Conservation (phyloP, 2,329 filamentous ascomycete genomes). For the Arthrobotrys iridis region DNA sequence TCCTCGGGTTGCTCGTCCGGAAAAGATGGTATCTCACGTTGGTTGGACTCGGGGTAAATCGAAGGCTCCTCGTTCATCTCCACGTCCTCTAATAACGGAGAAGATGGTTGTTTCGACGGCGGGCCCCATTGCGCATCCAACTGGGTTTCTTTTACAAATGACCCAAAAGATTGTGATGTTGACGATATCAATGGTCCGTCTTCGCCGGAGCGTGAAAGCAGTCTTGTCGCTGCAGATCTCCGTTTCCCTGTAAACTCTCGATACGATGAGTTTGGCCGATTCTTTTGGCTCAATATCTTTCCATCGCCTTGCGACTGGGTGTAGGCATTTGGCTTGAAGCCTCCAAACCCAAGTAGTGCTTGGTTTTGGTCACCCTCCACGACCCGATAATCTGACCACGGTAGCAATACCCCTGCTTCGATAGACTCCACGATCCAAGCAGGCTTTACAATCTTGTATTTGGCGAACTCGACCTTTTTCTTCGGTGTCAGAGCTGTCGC, state of each 20-base stretch:
- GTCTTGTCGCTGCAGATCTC: conserved; percentile 8
- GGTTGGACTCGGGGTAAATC: not conserved
- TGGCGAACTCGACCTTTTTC: conserved; percentile 86
- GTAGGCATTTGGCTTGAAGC: conserved; percentile 37
- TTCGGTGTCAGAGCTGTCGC: conserved; percentile 90
- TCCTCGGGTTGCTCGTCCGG: conserved; percentile 19
- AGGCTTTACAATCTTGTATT: conserved; percentile 91
- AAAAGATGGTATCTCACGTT: not conserved
- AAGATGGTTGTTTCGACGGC: conserved; percentile 6
- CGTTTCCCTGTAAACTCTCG: conserved; percentile 77
- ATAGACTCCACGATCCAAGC: conserved; percentile 94
- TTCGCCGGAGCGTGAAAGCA: conserved; percentile 31
- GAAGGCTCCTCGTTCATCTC: not conserved
- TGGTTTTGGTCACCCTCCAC: conserved; percentile 85
- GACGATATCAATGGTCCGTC: conserved; percentile 16
- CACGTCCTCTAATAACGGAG: conserved; percentile 27
- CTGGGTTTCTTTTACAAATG: conserved; percentile 21
- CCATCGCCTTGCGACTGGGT: conserved; percentile 68
- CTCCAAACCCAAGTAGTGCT: conserved; percentile 73
- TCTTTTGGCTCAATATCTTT: conserved; percentile 73
- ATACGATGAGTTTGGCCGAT: conserved; percentile 72
- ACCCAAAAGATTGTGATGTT: conserved; percentile 20
- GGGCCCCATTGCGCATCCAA: not conserved
- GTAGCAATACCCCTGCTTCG: conserved; percentile 78
- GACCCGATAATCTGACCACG: conserved; percentile 86